phyloP scores from a whole-genome alignment of 768 basidiomycete genomes.

The Crassisporium funariophilum region DNA sequence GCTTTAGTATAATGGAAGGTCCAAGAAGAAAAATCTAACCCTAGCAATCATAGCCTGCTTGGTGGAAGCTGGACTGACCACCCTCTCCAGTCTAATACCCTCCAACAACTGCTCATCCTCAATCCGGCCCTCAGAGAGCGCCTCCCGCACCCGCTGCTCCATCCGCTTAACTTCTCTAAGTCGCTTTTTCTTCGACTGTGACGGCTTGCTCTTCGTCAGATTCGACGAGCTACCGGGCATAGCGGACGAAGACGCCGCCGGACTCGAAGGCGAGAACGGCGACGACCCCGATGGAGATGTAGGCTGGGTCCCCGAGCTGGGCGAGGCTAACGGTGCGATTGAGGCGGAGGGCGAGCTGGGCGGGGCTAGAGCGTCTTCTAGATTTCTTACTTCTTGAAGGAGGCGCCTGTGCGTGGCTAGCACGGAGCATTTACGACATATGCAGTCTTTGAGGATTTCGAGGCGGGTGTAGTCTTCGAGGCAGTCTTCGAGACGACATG shows the following conservation, averaged over 20 bases:
- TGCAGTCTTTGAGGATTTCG: constrained; percentile 87
- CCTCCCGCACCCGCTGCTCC: constrained; percentile 58
- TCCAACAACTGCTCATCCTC: constrained; percentile 72
- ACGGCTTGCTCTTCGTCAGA: constrained; percentile 42
- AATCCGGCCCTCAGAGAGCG: constrained; percentile 73
- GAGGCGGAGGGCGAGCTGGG: constrained; percentile 1
- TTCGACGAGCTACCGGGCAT: constrained; percentile 15
- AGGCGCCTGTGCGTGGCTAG: constrained; percentile 72
- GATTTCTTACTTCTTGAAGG: constrained; percentile 57
- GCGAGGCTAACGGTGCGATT: background rate
- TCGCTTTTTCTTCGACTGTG: constrained; percentile 74
- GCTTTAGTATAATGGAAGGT: constrained; percentile 1
- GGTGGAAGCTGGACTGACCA: constrained; percentile 72
- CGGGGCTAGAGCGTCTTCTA: constrained; percentile 46
- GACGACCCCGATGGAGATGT: constrained; percentile 1
- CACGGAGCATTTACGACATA: constrained; percentile 91
- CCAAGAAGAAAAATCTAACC: constrained; percentile 44
- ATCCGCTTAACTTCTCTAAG: constrained; percentile 71
- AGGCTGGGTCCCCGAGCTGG: too few relatives aligned
- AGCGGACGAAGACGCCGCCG: constrained; percentile 12
- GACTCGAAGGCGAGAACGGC: background rate
- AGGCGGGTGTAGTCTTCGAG: constrained; percentile 87
- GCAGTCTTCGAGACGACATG: constrained; percentile 78
- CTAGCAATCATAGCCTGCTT: constrained; percentile 93
- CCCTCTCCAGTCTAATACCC: constrained; percentile 79